Percentiles rank a stretch among this genome's conserved stretches.
phyloP scores from a whole-genome alignment of 176 grass and related monocot genomes.

The Oryza brachyantha region DNA sequence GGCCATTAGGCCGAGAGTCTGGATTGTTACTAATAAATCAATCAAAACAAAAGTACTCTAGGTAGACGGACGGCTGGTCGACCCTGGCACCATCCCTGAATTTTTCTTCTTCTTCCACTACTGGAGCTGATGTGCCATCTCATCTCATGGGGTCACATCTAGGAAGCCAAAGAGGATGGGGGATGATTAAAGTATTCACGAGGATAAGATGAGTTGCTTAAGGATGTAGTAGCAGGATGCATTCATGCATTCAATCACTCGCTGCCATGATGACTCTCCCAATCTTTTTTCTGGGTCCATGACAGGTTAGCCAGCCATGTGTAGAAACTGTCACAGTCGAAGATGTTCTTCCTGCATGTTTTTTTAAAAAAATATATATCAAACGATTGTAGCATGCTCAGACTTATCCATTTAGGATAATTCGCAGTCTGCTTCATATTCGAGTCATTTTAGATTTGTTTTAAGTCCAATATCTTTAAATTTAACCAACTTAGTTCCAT shows the following conservation, averaged over 20 bases:
- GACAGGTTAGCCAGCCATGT: background rate
- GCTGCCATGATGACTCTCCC: background rate
- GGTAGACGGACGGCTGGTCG: background rate
- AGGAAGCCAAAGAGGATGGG: background rate
- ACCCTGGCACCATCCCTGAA: background rate
- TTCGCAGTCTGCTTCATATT: no score
- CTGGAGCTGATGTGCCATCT: background rate
- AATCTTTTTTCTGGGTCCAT: background rate
- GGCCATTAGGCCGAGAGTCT: no score
- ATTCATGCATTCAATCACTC: background rate
- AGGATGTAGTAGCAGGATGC: background rate
- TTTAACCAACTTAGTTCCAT: no score
- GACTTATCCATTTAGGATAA: background rate
- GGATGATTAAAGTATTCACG: background rate
- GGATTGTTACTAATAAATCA: background rate
- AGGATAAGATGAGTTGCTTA: slow-evolving; percentile 5
- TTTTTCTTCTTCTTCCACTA: background rate
- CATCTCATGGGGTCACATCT: background rate
- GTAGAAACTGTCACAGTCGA: background rate
- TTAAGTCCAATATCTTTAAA: no score
- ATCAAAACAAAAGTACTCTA: background rate
- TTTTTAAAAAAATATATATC: no score
- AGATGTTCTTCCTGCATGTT: background rate
- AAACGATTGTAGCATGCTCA: background rate
- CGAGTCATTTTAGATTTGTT: no score